Percentiles rank a stretch among this genome's conserved stretches.
Conservation (phyloP, 345 rosid species). For the Physaria fendleri region DNA sequence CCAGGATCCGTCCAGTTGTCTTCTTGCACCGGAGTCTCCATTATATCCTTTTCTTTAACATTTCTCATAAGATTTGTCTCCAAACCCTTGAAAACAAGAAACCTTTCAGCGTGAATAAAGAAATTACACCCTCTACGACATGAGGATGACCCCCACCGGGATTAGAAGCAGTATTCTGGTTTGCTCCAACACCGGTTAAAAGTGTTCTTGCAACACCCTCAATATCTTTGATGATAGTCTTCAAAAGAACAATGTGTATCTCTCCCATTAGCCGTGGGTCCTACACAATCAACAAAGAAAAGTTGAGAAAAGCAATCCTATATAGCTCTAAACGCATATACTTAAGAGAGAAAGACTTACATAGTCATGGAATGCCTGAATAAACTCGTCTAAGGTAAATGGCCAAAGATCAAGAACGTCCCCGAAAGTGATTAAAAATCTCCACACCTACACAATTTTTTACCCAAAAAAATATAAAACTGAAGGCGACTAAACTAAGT, state of each 20-base stretch:
- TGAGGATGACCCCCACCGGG: constrained; percentile 88
- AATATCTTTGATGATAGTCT: constrained; percentile 69
- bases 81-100: constrained; percentile 15
- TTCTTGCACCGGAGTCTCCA: constrained; percentile 36
- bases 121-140: constrained; percentile 75
- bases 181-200: constrained; percentile 49
- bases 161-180: constrained; percentile 55
- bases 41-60: constrained; percentile 24
- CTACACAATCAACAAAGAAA: constrained; percentile 33
- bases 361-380: constrained; percentile 84
- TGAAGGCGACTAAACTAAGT: background rate
- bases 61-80: constrained; percentile 35
- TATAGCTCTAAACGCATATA: background rate
- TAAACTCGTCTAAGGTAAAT: constrained; percentile 83
- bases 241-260: constrained; percentile 67
- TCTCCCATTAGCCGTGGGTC: constrained; percentile 80
- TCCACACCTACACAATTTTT: constrained; percentile 59
- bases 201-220: constrained; percentile 70
- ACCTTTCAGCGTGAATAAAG: background rate
- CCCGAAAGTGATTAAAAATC: constrained; percentile 71
- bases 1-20: constrained; percentile 47
- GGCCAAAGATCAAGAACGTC: constrained; percentile 92
- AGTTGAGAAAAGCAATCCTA: background rate
- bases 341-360: constrained; percentile 35
- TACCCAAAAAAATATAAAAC: background rate